Evolutionary conservation across 202 grass and related monocot genomes (phyloP), one percentile per base, ranked within the genome.

Genomic region (Brachypodium distachyon): DNA sequence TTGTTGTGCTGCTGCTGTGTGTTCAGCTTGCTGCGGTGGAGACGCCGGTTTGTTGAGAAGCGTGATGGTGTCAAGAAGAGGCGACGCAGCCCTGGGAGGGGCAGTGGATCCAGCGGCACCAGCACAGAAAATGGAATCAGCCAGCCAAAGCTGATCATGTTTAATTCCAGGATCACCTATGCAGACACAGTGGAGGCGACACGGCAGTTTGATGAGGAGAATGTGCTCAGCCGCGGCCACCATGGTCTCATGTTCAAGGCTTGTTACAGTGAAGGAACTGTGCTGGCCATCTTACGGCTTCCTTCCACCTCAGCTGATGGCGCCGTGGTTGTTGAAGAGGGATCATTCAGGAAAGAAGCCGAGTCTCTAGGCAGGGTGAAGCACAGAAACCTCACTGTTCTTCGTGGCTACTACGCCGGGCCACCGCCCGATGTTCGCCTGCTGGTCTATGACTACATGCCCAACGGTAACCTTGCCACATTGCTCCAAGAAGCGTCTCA

Each of bases 221-320:
- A 96, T 73, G 96, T 99, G 69, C 85, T 96, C 25, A 99, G 92
- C 78, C 89, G 96, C 38, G 96, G 92, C 10, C 92, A 92, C 56
- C 96, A 99, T 40, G 96, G 96, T 6, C 85, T 99, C 12, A 84
- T 99, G 83, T 99, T 99, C 85, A 99, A 99, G 85, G 96, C 96
- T 4, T 99, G 96, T 67, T 99, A 99, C 71, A 75, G 52, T 12
- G 96, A 99, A 7, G 96, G 96, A 41, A 99, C 96, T 8, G 92
- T 99, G 66, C 57, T 99, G 25, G 89, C 96, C 62, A 99, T 99
- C 81, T 65, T 93, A 1, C 77, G 96, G 40, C 92, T 99, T 25
- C 96, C 96, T 1, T 99, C 96, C 1, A 99, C 92, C 34, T 99
- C 96, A 0, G 77, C 89, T 0, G 96, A 99, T 61, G 92, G 96